Evolutionary conservation across 345 rosid species (phyloP).

Genomic region (Chamaenerion angustifolium): DNA sequence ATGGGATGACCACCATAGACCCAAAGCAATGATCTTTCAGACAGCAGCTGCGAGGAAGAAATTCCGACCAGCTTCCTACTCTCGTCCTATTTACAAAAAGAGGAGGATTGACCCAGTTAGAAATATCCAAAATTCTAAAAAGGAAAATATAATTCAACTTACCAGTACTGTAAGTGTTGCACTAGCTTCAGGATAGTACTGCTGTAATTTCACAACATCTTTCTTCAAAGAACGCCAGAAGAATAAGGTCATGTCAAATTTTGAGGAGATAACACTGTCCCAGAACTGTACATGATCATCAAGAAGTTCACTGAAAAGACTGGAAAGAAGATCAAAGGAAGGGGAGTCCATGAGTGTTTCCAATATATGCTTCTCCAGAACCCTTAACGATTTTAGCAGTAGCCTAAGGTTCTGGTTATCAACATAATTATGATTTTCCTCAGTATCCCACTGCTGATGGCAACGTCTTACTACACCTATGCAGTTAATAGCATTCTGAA

Average conservation of each 20-base stretch:
- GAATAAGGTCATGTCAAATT: conserved; percentile 29
- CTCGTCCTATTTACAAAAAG: conserved; percentile 27
- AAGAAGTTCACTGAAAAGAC: conserved; percentile 39
- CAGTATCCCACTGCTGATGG: conserved; percentile 60
- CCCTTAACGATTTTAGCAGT: conserved; percentile 40
- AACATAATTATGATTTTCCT: conserved; percentile 24
- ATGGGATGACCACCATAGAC: conserved; percentile 83
- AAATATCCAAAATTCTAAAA: too few relatives aligned
- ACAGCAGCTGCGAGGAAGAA: conserved; percentile 23
- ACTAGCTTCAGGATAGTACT: conserved; percentile 26
- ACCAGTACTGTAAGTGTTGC: conserved; percentile 44
- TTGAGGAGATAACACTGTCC: conserved; percentile 36
- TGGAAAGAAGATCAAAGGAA: conserved; percentile 28
- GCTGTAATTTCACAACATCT: conserved; percentile 34
- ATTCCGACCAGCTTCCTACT: conserved; percentile 32
- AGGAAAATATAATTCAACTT: conserved; percentile 10
- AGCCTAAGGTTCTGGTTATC: conserved; percentile 25
- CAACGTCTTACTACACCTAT: conserved; percentile 49
- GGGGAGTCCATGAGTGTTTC: conserved; percentile 38
- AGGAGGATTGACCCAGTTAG: too few relatives aligned
- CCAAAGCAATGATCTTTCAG: conserved; percentile 73
- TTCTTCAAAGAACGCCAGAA: conserved; percentile 62
- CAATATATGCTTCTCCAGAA: conserved; percentile 49
- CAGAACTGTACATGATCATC: conserved; percentile 62
- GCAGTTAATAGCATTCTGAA: conserved; percentile 43